These are phyloP conservation scores for Mrakiaceae sp. DNA, from an alignment of 1,284 basidiomycete genomes.

Conservation along the genomic window DNA sequence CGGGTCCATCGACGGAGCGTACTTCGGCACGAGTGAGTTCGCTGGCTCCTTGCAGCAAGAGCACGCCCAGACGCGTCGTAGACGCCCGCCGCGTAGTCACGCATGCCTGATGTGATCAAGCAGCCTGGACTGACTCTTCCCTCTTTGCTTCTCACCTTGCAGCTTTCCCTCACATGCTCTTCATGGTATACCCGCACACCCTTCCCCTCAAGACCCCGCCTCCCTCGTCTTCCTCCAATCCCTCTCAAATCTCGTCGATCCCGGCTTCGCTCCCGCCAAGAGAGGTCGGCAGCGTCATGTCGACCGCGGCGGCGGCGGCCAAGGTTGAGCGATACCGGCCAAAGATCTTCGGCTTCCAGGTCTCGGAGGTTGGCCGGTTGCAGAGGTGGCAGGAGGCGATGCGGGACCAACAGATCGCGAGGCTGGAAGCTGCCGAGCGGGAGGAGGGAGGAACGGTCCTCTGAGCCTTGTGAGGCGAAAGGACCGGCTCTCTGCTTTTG, in stretches of 20 bases:
- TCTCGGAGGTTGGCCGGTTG: slow-evolving; percentile 82
- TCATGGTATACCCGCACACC: slow-evolving; percentile 85
- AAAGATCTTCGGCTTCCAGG: slow-evolving; percentile 86
- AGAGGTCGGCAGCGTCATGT: slow-evolving; percentile 30
- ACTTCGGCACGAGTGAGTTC: slow-evolving; percentile 66
- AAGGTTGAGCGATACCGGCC: slow-evolving; percentile 84
- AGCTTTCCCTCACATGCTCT: slow-evolving; percentile 82
- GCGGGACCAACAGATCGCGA: slow-evolving; percentile 49
- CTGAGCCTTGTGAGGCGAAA: neutral
- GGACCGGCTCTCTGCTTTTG: too few relatives aligned
- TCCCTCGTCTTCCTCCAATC: neutral
- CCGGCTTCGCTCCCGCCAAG: slow-evolving; percentile 3
- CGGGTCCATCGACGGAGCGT: slow-evolving; percentile 89
- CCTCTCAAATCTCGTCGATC: neutral
- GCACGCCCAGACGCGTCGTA: neutral
- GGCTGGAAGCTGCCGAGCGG: slow-evolving; percentile 35
- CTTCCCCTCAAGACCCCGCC: slow-evolving; percentile 64
- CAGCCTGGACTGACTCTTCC: neutral
- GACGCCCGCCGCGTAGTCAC: too few relatives aligned
- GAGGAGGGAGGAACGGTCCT: slow-evolving; percentile 22
- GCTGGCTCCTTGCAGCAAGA: neutral
- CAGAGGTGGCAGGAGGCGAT: slow-evolving; percentile 86
- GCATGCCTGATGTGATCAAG: neutral
- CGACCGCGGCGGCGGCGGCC: slow-evolving; percentile 63
- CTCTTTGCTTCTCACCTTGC: neutral